Evolutionary conservation across 2,329 filamentous ascomycete genomes (phyloP).

Genomic region (Trichoderma breve): DNA sequence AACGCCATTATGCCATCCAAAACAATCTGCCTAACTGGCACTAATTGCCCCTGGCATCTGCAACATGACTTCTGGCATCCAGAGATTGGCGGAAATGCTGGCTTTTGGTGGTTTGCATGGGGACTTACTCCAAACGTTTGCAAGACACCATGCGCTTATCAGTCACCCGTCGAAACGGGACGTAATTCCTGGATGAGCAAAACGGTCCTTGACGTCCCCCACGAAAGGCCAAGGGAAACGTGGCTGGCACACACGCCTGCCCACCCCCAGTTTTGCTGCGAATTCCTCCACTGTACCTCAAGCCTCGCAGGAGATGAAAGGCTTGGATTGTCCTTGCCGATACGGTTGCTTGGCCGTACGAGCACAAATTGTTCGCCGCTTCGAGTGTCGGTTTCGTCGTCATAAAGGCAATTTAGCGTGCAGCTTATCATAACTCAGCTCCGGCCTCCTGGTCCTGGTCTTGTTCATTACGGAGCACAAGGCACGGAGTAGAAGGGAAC

Average conservation of each 20-base stretch:
- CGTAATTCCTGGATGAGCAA: not conserved
- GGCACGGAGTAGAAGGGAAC: constrained; percentile 4
- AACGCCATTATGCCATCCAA: not conserved
- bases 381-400: not conserved
- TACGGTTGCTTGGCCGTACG: not conserved
- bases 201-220: not conserved
- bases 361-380: not conserved
- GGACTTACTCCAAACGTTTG: not conserved
- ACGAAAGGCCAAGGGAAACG: not conserved
- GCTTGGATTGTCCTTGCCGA: not conserved
- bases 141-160: not conserved
- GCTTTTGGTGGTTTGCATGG: not conserved
- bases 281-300: not conserved
- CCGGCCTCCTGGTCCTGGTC: not conserved
- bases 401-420: constrained; percentile 2
- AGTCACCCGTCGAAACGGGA: not conserved
- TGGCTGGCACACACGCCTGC: not conserved
- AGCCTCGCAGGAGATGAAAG: not conserved
- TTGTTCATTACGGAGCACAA: not conserved
- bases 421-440: constrained; percentile 13
- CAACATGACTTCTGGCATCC: constrained; percentile 7
- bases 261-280: not conserved
- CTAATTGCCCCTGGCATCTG: constrained; percentile 12
- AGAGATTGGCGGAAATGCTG: not conserved
- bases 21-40: not conserved